phyloP scores from a whole-genome alignment of 768 basidiomycete genomes.

The Rhodotorula babjevae region DNA sequence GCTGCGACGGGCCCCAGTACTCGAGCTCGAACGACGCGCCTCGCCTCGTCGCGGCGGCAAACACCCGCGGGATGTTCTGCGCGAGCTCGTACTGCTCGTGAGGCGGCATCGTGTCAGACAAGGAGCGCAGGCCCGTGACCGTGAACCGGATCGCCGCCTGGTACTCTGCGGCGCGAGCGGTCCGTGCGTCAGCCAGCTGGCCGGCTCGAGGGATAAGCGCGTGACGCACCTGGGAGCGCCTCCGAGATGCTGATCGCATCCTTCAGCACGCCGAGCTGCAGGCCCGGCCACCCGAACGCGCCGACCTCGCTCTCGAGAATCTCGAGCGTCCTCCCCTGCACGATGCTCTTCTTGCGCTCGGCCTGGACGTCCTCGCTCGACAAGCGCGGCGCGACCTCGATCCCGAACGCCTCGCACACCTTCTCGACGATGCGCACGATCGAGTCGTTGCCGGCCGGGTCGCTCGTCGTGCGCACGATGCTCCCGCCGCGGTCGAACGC shows the following conservation, averaged over 20 bases:
- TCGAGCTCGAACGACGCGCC: slow-evolving; percentile 68
- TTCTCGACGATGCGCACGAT: slow-evolving; percentile 57
- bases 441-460: slow-evolving; percentile 31
- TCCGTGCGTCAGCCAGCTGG: not conserved
- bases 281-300: slow-evolving; percentile 83
- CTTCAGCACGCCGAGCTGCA: slow-evolving; percentile 87
- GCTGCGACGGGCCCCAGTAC: slow-evolving; percentile 76
- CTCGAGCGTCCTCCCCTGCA: slow-evolving; percentile 19
- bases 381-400: slow-evolving; percentile 55
- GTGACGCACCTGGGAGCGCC: slow-evolving; percentile 68
- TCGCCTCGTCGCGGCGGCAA: slow-evolving; percentile 66
- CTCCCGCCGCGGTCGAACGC: not conserved
- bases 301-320: slow-evolving; percentile 15
- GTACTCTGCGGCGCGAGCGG: slow-evolving; percentile 58
- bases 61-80: slow-evolving; percentile 44
- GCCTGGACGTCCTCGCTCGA: slow-evolving; percentile 5
- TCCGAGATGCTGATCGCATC: slow-evolving; percentile 90
- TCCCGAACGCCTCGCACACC: slow-evolving; percentile 72
- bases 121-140: slow-evolving; percentile 73
- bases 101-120: slow-evolving; percentile 64
- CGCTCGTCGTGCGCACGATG: slow-evolving; percentile 26
- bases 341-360: slow-evolving; percentile 22
- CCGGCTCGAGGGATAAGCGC: not conserved
- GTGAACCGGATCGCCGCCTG: slow-evolving; percentile 78
- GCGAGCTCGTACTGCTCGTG: slow-evolving; percentile 61